phyloP scores from a whole-genome alignment of 345 rosid genomes.

The Kandelia obovata region DNA sequence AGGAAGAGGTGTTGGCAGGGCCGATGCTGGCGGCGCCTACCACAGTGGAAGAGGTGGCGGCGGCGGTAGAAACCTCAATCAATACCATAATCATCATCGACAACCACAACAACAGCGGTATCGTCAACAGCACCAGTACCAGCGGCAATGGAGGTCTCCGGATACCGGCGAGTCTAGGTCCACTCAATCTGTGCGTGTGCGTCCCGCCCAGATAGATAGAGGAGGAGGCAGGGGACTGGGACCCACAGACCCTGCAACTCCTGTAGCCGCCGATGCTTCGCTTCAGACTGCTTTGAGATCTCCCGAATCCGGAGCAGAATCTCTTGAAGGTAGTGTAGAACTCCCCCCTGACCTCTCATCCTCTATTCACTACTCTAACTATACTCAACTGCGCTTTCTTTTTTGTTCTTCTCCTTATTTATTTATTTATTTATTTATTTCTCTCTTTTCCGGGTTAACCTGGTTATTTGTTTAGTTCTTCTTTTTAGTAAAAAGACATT shows the following conservation, averaged over 20 bases:
- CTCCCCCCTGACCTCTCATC: too few relatives aligned
- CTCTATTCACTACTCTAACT: too few relatives aligned
- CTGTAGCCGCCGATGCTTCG: neutral
- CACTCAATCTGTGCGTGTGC: neutral
- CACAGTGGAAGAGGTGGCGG: constrained; percentile 1
- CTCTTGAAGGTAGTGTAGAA: too few relatives aligned
- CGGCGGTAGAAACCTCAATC: neutral
- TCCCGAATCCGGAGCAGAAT: neutral
- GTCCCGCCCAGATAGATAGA: neutral
- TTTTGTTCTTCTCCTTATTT: too few relatives aligned
- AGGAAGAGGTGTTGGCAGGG: constrained; percentile 6
- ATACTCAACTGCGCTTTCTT: too few relatives aligned
- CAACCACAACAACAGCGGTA: neutral
- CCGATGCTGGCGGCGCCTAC: neutral
- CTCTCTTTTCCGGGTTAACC: too few relatives aligned
- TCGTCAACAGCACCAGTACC: neutral
- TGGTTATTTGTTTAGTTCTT: too few relatives aligned
- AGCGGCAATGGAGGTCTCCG: neutral
- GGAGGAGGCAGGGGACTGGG: neutral
- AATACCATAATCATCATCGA: neutral
- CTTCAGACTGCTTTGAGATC: neutral
- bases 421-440: too few relatives aligned
- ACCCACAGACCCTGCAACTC: neutral
- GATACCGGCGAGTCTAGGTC: neutral
- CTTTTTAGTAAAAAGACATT: too few relatives aligned